phyloP scores from a whole-genome alignment of 2,329 filamentous ascomycete species.

The Colletotrichum sansevieriae region DNA sequence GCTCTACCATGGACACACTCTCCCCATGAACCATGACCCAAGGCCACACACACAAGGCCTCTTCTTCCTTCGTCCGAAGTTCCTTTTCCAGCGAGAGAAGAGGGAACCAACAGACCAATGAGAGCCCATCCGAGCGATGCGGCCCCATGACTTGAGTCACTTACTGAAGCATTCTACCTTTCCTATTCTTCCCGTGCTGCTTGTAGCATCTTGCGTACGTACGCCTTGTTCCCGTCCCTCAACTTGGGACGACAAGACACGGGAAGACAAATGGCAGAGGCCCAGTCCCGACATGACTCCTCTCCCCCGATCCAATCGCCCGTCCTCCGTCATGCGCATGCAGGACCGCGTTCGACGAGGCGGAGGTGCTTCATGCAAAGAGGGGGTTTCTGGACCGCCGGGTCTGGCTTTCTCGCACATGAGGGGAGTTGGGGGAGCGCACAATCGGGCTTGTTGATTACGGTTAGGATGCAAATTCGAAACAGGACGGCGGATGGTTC shows the following conservation, averaged over 20 bases:
- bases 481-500: neutral
- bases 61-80: constrained; percentile 24
- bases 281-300: constrained; percentile 25
- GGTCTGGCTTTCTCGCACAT: constrained; percentile 30
- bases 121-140: neutral
- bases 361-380: constrained; percentile 36
- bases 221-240: constrained; percentile 1
- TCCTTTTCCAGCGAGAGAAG: constrained; percentile 1
- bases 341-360: constrained; percentile 36
- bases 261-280: neutral
- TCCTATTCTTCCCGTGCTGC: constrained; percentile 14
- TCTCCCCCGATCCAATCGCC: neutral
- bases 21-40: neutral
- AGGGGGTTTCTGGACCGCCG: constrained; percentile 32
- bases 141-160: neutral
- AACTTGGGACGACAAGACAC: constrained; percentile 29
- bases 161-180: neutral
- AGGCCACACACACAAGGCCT: constrained; percentile 4
- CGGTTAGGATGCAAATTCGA: neutral
- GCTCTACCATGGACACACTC: neutral
- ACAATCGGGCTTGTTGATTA: neutral
- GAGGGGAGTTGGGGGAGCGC: neutral
- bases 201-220: constrained; percentile 22
- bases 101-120: neutral
- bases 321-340: constrained; percentile 33